phyloP scores from a whole-genome alignment of 805 yeast genomes.

The Myxozyma mucilagina region DNA sequence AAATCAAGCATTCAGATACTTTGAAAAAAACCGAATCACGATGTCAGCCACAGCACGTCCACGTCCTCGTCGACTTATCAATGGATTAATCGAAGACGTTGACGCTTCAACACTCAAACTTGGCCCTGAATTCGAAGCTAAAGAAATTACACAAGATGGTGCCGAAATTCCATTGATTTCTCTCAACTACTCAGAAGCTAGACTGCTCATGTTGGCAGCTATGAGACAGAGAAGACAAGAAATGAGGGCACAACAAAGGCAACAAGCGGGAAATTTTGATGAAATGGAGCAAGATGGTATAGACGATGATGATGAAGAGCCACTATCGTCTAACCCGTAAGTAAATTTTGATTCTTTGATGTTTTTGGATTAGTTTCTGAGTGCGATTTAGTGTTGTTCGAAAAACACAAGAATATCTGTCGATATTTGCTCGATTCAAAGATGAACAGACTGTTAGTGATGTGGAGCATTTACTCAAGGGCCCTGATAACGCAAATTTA shows the following conservation, averaged over 20 bases:
- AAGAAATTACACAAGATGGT: slow-evolving; percentile 80
- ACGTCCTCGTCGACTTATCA: slow-evolving; percentile 67
- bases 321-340: slow-evolving; percentile 28
- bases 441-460: slow-evolving; percentile 92
- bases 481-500: slow-evolving; percentile 69
- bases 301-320: slow-evolving; percentile 42
- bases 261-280: slow-evolving; percentile 25
- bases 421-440: slow-evolving; percentile 84
- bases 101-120: slow-evolving; percentile 83
- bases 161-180: slow-evolving; percentile 75
- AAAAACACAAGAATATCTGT: slow-evolving; percentile 83
- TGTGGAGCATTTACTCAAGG: slow-evolving; percentile 78
- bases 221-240: slow-evolving; percentile 68
- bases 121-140: slow-evolving; percentile 88
- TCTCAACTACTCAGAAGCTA: slow-evolving; percentile 83
- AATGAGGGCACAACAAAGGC: slow-evolving; percentile 41
- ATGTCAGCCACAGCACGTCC: slow-evolving; percentile 58
- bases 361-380: background rate
- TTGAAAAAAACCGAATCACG: background rate
- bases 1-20: background rate
- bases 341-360: background rate
- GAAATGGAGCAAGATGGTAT: slow-evolving; percentile 42
- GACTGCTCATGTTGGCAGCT: slow-evolving; percentile 87
- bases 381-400: slow-evolving; percentile 61
- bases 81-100: slow-evolving; percentile 79